Evolutionary conservation across 129 eudicot species (phyloP), one percentile per base, ranked within the genome.

Genomic region (Pseudognaphalium luteoalbum): DNA sequence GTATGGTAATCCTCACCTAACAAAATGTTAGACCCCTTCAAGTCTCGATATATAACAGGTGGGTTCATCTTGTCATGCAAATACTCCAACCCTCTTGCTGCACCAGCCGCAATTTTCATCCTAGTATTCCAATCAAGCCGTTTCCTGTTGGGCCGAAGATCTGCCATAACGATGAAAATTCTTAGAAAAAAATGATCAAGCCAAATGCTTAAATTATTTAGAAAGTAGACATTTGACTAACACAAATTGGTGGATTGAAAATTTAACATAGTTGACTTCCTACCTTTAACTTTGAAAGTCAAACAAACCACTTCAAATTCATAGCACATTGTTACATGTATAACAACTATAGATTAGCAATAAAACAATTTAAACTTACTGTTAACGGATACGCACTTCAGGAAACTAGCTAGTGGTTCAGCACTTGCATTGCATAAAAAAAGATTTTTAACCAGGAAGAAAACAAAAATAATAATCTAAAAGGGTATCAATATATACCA

Each of bases 31-130:
- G 98, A 91, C 76, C 97, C 82, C 77, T 94, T 94, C 80, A 94
- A 73, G 76, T 94, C 98, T 71, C 98, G 93, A 70, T 94, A 94
- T 78, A 94, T 91, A 52, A 94, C 86, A 20, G 98, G 97, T 28
- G 90, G 92, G 57, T 83, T 84, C 93, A 91, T 90, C 85, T 91
- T 89, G 72, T 91, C 93, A 75, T 94, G 98, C 80, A 94, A 80
- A 83, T 94, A 91, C 83, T 94, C 97, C 52, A 94, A 83, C 25
- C 98, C 98, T 70, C 80, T 79, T 4, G 98, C 98, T 39, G 98
- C 97, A 37, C 97, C 98, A 21, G 97, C 96, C 25, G 98, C 98
- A 34, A 93, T 88, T 70, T 91, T 91, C 98, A 93, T 93, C 86
- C 98, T 83, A 15, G 86, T 88, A 74, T 84, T 88, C 98, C 98